phyloP scores from a whole-genome alignment of 306 rosid species.

The Vigna unguiculata region DNA sequence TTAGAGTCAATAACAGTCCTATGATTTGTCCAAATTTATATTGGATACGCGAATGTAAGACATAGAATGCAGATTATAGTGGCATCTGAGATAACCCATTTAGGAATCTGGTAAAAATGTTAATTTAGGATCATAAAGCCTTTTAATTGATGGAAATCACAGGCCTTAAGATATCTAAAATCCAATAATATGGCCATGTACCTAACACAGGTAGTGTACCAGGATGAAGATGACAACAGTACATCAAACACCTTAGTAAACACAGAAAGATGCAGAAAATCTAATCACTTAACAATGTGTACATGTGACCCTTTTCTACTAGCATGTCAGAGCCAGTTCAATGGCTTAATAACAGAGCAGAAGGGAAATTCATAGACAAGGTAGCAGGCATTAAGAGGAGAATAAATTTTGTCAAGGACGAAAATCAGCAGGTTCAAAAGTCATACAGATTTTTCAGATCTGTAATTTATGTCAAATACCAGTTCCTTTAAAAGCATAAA shows the following conservation, averaged over 20 bases:
- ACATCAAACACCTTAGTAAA: not conserved
- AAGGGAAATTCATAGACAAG: not conserved
- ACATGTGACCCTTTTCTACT: not conserved
- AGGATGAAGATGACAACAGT: slow-evolving; percentile 23
- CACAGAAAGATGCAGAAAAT: slow-evolving; percentile 1
- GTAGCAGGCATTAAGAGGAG: not conserved
- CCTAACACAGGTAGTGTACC: not conserved
- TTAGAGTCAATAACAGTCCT: slow-evolving; percentile 9
- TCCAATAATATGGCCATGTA: slow-evolving; percentile 1
- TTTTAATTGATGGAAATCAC: not conserved
- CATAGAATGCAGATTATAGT: not conserved
- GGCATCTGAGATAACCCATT: not conserved
- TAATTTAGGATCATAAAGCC: slow-evolving; percentile 21
- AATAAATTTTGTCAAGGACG: not conserved
- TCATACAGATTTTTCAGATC: slow-evolving; percentile 2
- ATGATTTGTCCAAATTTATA: not conserved
- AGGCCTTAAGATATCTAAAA: not conserved
- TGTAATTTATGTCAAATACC: not conserved
- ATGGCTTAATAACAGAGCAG: not conserved
- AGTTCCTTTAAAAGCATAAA: slow-evolving; percentile 3
- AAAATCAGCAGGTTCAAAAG: not conserved
- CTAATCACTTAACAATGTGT: slow-evolving; percentile 1
- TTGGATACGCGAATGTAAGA: slow-evolving; percentile 11
- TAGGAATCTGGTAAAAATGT: not conserved
- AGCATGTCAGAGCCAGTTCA: not conserved